Conservation (phyloP, 2,329 filamentous ascomycete species). For the Arthrobotrys sphaeroides region DNA sequence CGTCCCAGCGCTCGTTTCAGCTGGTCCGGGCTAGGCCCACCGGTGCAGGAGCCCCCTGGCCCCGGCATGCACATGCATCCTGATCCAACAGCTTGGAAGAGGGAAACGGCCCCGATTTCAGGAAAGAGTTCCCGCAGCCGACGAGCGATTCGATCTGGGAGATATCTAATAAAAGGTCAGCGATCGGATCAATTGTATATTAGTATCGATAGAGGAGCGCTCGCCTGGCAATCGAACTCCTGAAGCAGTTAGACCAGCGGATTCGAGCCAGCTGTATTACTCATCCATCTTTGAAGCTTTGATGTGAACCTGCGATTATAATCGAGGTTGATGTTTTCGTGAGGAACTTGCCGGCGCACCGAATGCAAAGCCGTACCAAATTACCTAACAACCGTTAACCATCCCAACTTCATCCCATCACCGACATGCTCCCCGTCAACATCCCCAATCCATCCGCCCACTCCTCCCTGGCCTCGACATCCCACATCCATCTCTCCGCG, state of each 20-base stretch:
- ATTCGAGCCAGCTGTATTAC: too few relatives aligned
- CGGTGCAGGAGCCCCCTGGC: neutral
- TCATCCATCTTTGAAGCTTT: too few relatives aligned
- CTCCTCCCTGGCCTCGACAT: neutral
- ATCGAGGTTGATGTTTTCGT: neutral
- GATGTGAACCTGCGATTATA: neutral
- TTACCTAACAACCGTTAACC: too few relatives aligned
- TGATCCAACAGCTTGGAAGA: conserved; percentile 3
- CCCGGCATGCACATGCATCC: neutral
- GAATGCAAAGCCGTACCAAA: too few relatives aligned
- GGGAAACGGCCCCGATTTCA: neutral
- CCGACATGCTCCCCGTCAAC: conserved; percentile 11
- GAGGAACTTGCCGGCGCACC: neutral
- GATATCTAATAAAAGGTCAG: neutral
- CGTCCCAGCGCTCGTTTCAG: conserved; percentile 11
- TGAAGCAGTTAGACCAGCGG: too few relatives aligned
- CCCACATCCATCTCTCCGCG: conserved; percentile 23
- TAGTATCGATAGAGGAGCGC: too few relatives aligned
- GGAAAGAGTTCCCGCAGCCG: neutral
- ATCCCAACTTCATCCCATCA: conserved; percentile 8
- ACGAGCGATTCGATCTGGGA: neutral
- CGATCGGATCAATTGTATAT: neutral
- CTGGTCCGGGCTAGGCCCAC: neutral
- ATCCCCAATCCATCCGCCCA: conserved; percentile 34
- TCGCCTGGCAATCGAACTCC: too few relatives aligned